phyloP scores from a whole-genome alignment of 331 rosid species.

The Stylosanthes scabra region DNA sequence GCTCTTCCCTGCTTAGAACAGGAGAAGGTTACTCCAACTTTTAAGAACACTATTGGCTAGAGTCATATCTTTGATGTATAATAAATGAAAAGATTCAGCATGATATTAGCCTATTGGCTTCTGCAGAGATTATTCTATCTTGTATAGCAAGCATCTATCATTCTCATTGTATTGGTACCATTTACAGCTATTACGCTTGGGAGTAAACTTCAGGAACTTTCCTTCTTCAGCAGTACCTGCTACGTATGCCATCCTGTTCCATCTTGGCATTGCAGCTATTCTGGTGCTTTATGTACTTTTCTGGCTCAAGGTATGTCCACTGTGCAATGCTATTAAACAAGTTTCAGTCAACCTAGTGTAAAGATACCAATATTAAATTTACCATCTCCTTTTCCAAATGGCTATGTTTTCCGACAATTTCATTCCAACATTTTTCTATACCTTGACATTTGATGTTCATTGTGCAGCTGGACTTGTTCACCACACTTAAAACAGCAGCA shows the following conservation, averaged over 20 bases:
- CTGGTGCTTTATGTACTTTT: conserved; percentile 81
- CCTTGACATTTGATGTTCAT: conserved; percentile 20
- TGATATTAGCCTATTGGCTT: conserved; percentile 2
- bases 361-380: conserved; percentile 13
- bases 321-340: conserved; percentile 21
- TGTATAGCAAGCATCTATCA: conserved; percentile 4
- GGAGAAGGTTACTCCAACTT: not conserved
- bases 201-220: conserved; percentile 89
- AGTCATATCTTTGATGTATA: not conserved
- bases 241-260: conserved; percentile 74
- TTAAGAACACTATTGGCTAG: not conserved
- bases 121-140: conserved; percentile 1
- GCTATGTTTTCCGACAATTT: conserved; percentile 1
- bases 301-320: conserved; percentile 91
- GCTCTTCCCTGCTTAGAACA: not conserved
- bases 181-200: conserved; percentile 74
- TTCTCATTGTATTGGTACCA: conserved; percentile 23
- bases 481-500: conserved; percentile 79
- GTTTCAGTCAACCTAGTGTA: conserved; percentile 22
- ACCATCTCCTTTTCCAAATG: not conserved
- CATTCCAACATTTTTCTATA: not conserved
- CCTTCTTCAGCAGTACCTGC: conserved; percentile 77
- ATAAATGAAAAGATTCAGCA: not conserved
- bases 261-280: conserved; percentile 77
- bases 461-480: conserved; percentile 89